Conservation (phyloP, 768 basidiomycete species). For the Mycena chlorophos region DNA sequence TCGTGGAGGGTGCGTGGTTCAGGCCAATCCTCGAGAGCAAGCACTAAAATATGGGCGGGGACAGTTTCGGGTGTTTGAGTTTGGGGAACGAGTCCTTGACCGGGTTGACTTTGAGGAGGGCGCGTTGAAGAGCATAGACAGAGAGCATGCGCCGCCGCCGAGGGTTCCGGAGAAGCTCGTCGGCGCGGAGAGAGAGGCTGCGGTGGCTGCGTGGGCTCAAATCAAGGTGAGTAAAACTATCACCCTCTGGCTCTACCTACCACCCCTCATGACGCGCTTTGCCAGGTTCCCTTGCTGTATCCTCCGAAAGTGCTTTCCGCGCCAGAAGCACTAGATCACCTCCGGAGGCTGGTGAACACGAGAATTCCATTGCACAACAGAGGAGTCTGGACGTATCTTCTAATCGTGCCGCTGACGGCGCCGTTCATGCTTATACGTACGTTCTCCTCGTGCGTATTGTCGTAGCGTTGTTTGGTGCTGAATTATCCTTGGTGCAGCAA, state of each 20-base stretch:
- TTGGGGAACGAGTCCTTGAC: slow-evolving; percentile 70
- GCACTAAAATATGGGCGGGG: slow-evolving; percentile 5
- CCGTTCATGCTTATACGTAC: slow-evolving; percentile 77
- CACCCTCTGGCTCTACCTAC: background rate
- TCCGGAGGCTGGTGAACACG: slow-evolving; percentile 50
- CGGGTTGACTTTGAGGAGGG: slow-evolving; percentile 80
- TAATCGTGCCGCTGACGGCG: slow-evolving; percentile 68
- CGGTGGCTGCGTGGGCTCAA: slow-evolving; percentile 22
- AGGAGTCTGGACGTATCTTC: slow-evolving; percentile 67
- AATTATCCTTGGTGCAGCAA: slow-evolving; percentile 44
- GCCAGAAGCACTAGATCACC: slow-evolving; percentile 42
- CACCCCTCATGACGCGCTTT: background rate
- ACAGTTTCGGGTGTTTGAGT: slow-evolving; percentile 59
- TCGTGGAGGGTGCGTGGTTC: slow-evolving; percentile 67
- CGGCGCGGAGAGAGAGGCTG: slow-evolving; percentile 21
- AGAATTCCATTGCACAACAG: slow-evolving; percentile 64
- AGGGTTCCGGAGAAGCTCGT: slow-evolving; percentile 25
- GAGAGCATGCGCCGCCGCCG: slow-evolving; percentile 61
- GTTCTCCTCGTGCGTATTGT: slow-evolving; percentile 28
- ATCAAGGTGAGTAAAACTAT: slow-evolving; percentile 11
- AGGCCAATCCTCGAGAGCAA: background rate
- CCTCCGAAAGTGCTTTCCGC: slow-evolving; percentile 46
- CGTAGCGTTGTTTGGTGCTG: background rate
- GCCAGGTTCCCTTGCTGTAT: slow-evolving; percentile 66
- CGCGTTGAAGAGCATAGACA: slow-evolving; percentile 70